These are phyloP conservation scores for Sicyos baderoa DNA, from an alignment of 306 rosid genomes.

Conservation along the genomic window DNA sequence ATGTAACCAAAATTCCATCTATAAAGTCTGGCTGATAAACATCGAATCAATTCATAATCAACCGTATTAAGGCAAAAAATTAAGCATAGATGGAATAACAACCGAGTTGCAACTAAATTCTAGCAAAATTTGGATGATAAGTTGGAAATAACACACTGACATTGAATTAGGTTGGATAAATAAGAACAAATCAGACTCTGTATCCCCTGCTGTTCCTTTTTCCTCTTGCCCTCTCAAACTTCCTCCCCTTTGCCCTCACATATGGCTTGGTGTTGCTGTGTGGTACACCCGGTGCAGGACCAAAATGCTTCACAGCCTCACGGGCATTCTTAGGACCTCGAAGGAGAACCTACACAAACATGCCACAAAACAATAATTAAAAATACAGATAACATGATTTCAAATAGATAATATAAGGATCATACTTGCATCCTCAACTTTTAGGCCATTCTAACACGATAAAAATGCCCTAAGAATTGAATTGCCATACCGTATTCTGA, in stretches of 20 bases:
- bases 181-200: neutral
- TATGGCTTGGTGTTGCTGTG: neutral
- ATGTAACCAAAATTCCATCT: neutral
- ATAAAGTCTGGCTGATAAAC: neutral
- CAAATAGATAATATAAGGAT: neutral
- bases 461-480: too few relatives aligned
- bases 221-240: neutral
- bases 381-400: neutral
- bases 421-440: too few relatives aligned
- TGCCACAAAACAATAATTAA: neutral
- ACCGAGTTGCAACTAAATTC: neutral
- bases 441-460: too few relatives aligned
- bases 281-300: slow-evolving; percentile 35
- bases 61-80: neutral
- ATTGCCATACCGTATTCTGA: slow-evolving; percentile 55
- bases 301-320: neutral
- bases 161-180: neutral
- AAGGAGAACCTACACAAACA: slow-evolving; percentile 11
- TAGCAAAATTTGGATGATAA: neutral
- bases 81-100: neutral
- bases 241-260: neutral
- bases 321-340: neutral
- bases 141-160: neutral
- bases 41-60: neutral
- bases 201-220: neutral